Base-by-base conservation (phyloP, 164 flowering plant species). In the Vitis labrusca region DNA sequence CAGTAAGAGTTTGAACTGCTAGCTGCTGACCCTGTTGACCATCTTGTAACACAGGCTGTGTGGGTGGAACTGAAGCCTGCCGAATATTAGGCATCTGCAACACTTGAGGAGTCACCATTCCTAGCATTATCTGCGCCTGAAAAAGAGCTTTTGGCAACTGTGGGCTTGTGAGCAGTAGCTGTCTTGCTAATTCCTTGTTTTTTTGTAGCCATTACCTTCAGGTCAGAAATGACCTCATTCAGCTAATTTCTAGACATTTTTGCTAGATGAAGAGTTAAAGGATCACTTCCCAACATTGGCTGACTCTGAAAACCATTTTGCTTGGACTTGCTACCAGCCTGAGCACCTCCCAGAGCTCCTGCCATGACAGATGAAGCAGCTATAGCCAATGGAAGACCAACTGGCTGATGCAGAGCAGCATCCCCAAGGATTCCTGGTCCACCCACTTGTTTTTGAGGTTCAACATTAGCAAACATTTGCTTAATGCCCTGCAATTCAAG, bases 121-220 rank as follows among this genome's bases (percentile, higher is more conserved):
- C 91, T 3, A 94, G 89, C 90, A 94, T 89, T 80, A 94, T 84
- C 67, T 88, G 85, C 59, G 88, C 89, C 92, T 92, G 98, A 64
- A 92, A 89, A 74, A 94, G 78, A 67, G 98, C 99, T 84, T 90
- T 94, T 29, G 89, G 68, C 72, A 94, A 76, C 67, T 81, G 85
- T 54, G 98, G 96, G 76, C 76, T 80, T 16, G 79, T 69, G 62
- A 85, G 77, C 77, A 94, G 76, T 44, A 94, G 79, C 74, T 89
- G 89, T 17, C 88, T 86, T 60, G 93, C 89, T 70, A 82, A 73
- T 52, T 91, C 92, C 78, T 84, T 89, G 78, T 91, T 86, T 67
- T 88, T 82, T 66, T 17, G 86, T 84, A 56, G 97, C 82, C 86
- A 91, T 79, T 78, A 60, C 77, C 99, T 92, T 93, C 71, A 95